Base-by-base conservation (phyloP, 2,329 filamentous ascomycete genomes). In the Alternaria consortialis region DNA sequence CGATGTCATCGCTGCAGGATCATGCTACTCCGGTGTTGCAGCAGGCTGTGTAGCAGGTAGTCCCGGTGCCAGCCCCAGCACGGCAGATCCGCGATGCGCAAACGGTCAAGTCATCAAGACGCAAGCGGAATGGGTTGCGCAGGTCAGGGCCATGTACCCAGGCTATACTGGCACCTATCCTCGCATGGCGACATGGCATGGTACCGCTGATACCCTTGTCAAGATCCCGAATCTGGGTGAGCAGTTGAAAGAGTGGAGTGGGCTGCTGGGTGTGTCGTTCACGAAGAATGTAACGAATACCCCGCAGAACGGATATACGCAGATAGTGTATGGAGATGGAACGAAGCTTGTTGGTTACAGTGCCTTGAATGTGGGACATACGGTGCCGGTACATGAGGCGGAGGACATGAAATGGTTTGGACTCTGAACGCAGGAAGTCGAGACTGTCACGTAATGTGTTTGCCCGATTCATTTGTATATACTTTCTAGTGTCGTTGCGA, bases 31-130 rank as follows among this genome's bases (percentile, higher is more conserved):
- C 1, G 74, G 74, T 8, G 63, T 68, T 2, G 68, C 74, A 27
- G 69, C 67, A 15, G 75, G 69, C 27, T 78, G 75, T 60, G 62
- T 74, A 20, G 71, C 72, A 17, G 75, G 73, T 2, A 78, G 89
- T 90, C 68, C 69, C 9, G 66, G 68, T 15, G 65, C 68, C n/a
- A 65, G 59, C 17, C 70, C 67, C 8, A 56, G 48, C 23, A 57
- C 61, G 2, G 47, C 68, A 4, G 64, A 75, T 48, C 62, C 63
- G 15, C 63, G 52, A 15, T 76, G 74, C 39, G 68, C 72, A 7
- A 62, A 65, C 27, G 66, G 68, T 1, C 58, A 57, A 8, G n/a
- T 65, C 4, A 69, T 64, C 34, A 69, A 70, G 50, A 65, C 62
- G 3, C 57, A 58, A 9, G 62, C 53, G 9, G 46, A 79, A 42